Percentiles rank a stretch among this genome's conserved stretches.
Conservation (phyloP, 2,329 filamentous ascomycete species). For the Colletotrichum sidae region DNA sequence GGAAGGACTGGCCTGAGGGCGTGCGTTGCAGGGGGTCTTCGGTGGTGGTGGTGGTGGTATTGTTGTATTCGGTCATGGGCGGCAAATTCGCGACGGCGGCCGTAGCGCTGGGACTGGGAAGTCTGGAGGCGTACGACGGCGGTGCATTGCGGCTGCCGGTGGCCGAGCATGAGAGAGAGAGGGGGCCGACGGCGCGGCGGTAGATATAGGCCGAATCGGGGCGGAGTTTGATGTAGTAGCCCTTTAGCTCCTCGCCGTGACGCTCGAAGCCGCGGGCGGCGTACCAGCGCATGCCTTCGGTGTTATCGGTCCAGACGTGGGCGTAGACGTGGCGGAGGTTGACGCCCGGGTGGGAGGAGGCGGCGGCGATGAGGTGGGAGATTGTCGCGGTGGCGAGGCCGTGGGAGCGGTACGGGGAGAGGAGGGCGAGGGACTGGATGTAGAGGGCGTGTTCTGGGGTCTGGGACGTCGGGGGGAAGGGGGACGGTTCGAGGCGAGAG, state of each 20-base stretch:
- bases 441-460: constrained; percentile 64
- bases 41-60: constrained; percentile 38
- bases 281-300: constrained; percentile 74
- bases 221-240: constrained; percentile 72
- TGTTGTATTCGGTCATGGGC: constrained; percentile 30
- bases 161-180: constrained; percentile 36
- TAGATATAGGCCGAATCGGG: constrained; percentile 73
- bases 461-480: constrained; percentile 40
- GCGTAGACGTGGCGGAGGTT: constrained; percentile 65
- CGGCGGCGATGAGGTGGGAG: constrained; percentile 60
- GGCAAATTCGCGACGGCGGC: constrained; percentile 48
- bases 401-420: constrained; percentile 71
- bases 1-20: constrained; percentile 61
- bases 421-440: constrained; percentile 72
- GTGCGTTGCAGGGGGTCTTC: constrained; percentile 8
- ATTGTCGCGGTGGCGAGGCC: constrained; percentile 70
- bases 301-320: constrained; percentile 76
- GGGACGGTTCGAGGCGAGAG: constrained; percentile 69
- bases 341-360: constrained; percentile 49
- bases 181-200: constrained; percentile 54
- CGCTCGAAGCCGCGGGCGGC: constrained; percentile 65
- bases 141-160: constrained; percentile 8
- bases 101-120: constrained; percentile 41
- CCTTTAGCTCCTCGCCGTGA: constrained; percentile 59
- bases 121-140: constrained; percentile 21